A percentile compares a stretch with the other conserved stretches of the same genome.
Evolutionary conservation across 225 moss, liverwort and hornwort species (phyloP).

Genomic region (Ulota crispa): DNA sequence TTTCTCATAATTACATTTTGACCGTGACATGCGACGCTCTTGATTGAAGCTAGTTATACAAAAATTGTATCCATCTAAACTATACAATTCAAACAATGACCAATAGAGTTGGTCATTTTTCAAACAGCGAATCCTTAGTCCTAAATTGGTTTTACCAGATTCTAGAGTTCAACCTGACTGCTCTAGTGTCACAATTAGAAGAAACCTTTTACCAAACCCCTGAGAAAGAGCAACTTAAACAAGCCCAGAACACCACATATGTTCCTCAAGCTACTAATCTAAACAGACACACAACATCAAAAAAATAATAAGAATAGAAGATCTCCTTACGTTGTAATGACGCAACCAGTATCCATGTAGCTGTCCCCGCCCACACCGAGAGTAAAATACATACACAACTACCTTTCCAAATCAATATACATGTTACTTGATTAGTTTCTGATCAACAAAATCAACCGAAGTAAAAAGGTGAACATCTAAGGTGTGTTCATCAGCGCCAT

Average conservation of each 20-base stretch:
- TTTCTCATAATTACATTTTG: not conserved
- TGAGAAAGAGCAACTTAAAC: too few species aligned
- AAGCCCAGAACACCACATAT: not conserved
- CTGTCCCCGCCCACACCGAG: constrained; percentile 65
- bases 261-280: not conserved
- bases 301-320: not conserved
- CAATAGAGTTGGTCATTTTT: not conserved
- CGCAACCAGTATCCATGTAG: constrained; percentile 64
- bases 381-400: constrained; percentile 70
- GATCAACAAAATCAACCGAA: constrained; percentile 11
- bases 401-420: constrained; percentile 63
- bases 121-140: not conserved
- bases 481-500: not conserved
- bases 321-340: constrained; percentile 57
- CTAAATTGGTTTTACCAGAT: not conserved
- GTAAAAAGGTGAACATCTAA: not conserved
- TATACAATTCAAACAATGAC: not conserved
- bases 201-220: not conserved
- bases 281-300: not conserved
- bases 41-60: not conserved
- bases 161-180: not conserved
- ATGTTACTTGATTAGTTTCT: constrained; percentile 34
- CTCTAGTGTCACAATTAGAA: not conserved
- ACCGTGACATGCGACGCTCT: not conserved
- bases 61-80: not conserved